A percentile compares a stretch with the other conserved stretches of the same genome.
Evolutionary conservation across 1,284 basidiomycete genomes (phyloP).

Genomic region (Ceratobasidium sp.): DNA sequence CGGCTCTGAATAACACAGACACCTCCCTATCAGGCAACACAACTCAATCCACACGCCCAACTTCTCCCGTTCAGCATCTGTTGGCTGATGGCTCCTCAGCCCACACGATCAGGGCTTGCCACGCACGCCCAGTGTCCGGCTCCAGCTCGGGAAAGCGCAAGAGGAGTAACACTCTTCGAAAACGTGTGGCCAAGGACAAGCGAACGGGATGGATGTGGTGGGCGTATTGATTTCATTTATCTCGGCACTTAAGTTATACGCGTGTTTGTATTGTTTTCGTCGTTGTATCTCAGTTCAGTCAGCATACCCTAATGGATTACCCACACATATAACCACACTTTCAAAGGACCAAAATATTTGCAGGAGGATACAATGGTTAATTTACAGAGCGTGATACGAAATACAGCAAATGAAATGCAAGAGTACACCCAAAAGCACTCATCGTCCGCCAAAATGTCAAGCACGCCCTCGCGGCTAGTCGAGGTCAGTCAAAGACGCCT

Average conservation of each 20-base stretch:
- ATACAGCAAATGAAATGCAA: constrained; percentile 16
- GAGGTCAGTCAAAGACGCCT: constrained; percentile 45
- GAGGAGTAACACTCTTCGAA: constrained; percentile 17
- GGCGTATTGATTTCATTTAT: neutral
- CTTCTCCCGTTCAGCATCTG: constrained; percentile 19
- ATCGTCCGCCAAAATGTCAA: neutral
- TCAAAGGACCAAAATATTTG: neutral
- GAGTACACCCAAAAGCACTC: neutral
- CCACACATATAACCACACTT: neutral
- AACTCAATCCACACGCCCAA: neutral
- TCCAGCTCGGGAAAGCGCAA: constrained; percentile 6
- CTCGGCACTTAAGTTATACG: constrained; percentile 1
- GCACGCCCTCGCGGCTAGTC: neutral
- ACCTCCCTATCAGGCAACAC: neutral
- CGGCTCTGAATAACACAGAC: neutral
- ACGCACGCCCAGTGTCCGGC: neutral
- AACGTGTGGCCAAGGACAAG: neutral
- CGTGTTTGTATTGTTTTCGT: neutral
- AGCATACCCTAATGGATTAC: neutral
- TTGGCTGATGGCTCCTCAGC: constrained; percentile 6
- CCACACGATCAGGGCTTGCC: constrained; percentile 18
- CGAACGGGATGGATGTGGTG: constrained; percentile 19
- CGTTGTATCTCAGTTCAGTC: neutral
- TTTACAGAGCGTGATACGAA: constrained; percentile 14
- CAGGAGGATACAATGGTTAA: constrained; percentile 7